phyloP scores from a whole-genome alignment of 192 early-diverging fungal species.

The Hyaloraphidium curvatum region DNA sequence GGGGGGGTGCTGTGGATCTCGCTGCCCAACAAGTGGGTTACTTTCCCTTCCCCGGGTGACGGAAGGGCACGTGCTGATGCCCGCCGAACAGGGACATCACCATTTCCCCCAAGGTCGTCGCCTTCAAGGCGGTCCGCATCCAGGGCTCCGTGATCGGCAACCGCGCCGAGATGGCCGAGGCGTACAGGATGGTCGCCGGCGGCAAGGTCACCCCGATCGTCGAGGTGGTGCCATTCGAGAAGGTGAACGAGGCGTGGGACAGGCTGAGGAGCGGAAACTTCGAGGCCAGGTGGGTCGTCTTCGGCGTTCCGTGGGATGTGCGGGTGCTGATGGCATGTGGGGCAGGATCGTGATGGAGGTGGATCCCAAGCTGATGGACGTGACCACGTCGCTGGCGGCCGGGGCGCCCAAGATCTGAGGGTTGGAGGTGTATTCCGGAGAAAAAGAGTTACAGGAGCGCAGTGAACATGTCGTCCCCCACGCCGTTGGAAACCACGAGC shows the following conservation, averaged over 20 bases:
- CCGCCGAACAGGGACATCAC: too few relatives aligned
- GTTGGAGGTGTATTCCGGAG: too few relatives aligned
- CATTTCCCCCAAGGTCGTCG: neutral
- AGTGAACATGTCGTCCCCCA: too few relatives aligned
- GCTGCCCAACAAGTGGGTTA: neutral
- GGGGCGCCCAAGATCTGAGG: neutral
- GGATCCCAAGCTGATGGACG: neutral
- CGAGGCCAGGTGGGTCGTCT: too few relatives aligned
- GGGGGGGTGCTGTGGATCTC: neutral
- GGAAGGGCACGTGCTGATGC: neutral
- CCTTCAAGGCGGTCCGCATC: neutral
- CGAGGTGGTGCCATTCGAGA: neutral
- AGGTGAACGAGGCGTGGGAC: neutral
- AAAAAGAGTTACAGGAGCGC: too few relatives aligned
- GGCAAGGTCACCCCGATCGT: neutral
- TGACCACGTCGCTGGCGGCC: neutral
- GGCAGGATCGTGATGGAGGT: neutral
- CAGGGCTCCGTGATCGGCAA: neutral
- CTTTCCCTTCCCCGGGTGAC: neutral
- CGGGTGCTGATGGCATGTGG: too few relatives aligned
- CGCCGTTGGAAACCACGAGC: too few relatives aligned
- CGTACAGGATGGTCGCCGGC: neutral
- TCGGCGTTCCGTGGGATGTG: too few relatives aligned
- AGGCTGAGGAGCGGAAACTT: neutral
- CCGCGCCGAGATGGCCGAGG: neutral